A percentile compares a stretch with the other conserved stretches of the same genome.
Conservation (phyloP, 768 basidiomycete genomes). For the Phylloporus rhodoxanthus region DNA sequence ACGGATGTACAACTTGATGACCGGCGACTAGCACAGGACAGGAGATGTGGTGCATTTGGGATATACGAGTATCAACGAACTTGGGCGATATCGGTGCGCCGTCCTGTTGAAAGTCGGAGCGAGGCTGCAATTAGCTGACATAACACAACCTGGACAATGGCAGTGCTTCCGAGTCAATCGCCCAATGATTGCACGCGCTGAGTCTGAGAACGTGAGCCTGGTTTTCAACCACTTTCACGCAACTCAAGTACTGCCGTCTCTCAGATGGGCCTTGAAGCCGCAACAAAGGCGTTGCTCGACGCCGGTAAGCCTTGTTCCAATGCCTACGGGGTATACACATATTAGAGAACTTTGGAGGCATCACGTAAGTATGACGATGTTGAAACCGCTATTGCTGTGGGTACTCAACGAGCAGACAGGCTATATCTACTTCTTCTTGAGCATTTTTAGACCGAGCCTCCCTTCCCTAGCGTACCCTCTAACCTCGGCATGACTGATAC, state of each 20-base stretch:
- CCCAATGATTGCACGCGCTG: too few species aligned
- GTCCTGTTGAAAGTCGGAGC: too few species aligned
- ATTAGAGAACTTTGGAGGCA: conserved; percentile 39
- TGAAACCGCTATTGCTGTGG: conserved; percentile 76
- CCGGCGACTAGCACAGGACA: too few species aligned
- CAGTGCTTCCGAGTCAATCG: too few species aligned
- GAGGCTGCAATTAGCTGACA: too few species aligned
- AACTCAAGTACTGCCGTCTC: background rate
- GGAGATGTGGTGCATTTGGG: too few species aligned
- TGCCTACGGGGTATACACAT: background rate
- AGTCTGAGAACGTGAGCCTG: conserved; percentile 51
- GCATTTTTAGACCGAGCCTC: background rate
- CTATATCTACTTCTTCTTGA: conserved; percentile 20
- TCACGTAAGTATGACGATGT: conserved; percentile 77
- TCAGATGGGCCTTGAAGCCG: conserved; percentile 83
- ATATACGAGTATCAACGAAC: too few species aligned
- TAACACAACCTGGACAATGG: too few species aligned
- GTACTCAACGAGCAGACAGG: conserved; percentile 74
- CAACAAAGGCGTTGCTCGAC: conserved; percentile 81
- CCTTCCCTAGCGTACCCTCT: conserved; percentile 56
- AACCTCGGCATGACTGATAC: conserved; percentile 80
- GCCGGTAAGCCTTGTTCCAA: conserved; percentile 41
- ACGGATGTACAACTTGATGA: too few species aligned
- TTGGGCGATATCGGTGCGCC: too few species aligned
- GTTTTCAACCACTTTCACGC: background rate